These are phyloP conservation scores for Eustoma russellianum DNA, from an alignment of 257 asterid genomes.

Conservation along the genomic window DNA sequence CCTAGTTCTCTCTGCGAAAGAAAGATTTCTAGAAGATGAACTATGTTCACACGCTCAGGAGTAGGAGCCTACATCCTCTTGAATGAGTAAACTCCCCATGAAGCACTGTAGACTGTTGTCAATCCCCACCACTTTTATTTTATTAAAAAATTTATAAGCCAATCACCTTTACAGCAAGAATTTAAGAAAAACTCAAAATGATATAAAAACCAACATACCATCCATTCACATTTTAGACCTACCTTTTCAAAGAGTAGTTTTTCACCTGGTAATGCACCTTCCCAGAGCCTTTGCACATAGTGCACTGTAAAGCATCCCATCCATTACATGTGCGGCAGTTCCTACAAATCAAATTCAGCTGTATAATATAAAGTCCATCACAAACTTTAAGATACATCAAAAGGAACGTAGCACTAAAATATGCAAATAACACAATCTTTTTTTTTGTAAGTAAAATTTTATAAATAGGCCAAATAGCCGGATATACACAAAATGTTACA, in stretches of 20 bases:
- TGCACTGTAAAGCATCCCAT: conserved; percentile 93
- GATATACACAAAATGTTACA: too few relatives aligned
- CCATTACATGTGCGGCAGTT: conserved; percentile 80
- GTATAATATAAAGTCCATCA: neutral
- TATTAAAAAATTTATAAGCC: too few relatives aligned
- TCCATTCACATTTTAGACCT: conserved; percentile 4
- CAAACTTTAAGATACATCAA: conserved; percentile 1
- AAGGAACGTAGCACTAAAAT: conserved; percentile 1
- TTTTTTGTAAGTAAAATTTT: too few relatives aligned
- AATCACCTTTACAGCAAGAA: too few relatives aligned
- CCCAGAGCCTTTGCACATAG: conserved; percentile 92
- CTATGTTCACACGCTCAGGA: too few relatives aligned
- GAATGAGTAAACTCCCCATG: too few relatives aligned
- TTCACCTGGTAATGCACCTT: conserved; percentile 90
- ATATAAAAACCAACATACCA: neutral
- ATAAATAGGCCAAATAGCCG: too few relatives aligned
- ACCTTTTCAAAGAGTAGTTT: conserved; percentile 74
- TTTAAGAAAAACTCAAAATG: neutral
- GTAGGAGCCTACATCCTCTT: too few relatives aligned
- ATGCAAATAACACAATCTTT: neutral
- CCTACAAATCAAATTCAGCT: conserved; percentile 33
- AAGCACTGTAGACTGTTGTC: too few relatives aligned
- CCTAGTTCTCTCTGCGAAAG: too few relatives aligned
- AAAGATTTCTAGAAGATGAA: too few relatives aligned
- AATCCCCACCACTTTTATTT: too few relatives aligned